phyloP scores from a whole-genome alignment of 768 basidiomycete genomes.

The Termitomyces sp. region DNA sequence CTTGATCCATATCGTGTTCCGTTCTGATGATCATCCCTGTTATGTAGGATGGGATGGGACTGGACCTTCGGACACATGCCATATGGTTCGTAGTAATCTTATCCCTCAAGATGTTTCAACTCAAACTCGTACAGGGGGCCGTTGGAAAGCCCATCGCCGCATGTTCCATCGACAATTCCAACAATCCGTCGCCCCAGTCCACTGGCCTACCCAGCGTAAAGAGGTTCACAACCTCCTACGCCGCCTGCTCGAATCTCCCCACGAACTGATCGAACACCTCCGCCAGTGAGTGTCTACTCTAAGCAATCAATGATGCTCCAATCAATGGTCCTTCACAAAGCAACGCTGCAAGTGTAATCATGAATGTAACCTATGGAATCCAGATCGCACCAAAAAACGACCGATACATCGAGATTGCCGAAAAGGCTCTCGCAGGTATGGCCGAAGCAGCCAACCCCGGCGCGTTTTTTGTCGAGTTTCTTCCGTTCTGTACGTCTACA shows the following conservation, averaged over 20 bases:
- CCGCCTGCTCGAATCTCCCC: slow-evolving; percentile 37
- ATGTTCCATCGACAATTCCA: slow-evolving; percentile 53
- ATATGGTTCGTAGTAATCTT: slow-evolving; percentile 29
- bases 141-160: slow-evolving; percentile 49
- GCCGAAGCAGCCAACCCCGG: slow-evolving; percentile 48
- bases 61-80: slow-evolving; percentile 58
- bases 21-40: background rate
- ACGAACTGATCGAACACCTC: slow-evolving; percentile 44
- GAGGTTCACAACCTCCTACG: slow-evolving; percentile 44
- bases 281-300: slow-evolving; percentile 35
- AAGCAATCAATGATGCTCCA: background rate
- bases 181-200: slow-evolving; percentile 33
- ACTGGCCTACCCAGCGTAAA: slow-evolving; percentile 43
- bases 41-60: slow-evolving; percentile 33
- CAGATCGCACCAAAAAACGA: slow-evolving; percentile 38
- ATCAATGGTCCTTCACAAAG: slow-evolving; percentile 20
- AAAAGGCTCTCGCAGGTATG: slow-evolving; percentile 49
- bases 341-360: slow-evolving; percentile 48
- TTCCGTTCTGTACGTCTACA: slow-evolving; percentile 33
- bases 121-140: slow-evolving; percentile 31
- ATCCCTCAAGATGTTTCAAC: background rate
- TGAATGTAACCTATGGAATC: slow-evolving; percentile 52
- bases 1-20: background rate
- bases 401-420: slow-evolving; percentile 47
- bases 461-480: slow-evolving; percentile 48